Evolutionary conservation across 768 basidiomycete species (phyloP).

Genomic region (Pilatotrama ljubarskyi): DNA sequence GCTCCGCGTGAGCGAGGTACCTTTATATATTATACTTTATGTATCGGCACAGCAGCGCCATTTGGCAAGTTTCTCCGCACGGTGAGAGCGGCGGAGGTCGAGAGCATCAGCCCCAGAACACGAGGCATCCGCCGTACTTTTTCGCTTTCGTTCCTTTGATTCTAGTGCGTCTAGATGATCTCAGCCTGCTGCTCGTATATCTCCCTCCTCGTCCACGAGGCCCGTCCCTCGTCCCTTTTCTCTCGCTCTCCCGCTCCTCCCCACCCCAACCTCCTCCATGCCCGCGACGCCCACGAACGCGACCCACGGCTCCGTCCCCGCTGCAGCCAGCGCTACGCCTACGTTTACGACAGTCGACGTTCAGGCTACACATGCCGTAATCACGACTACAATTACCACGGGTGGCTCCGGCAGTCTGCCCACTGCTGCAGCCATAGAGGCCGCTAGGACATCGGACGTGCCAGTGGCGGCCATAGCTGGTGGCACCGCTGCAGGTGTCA

Average conservation of each 20-base stretch:
- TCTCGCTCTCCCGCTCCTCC: slow-evolving; percentile 2
- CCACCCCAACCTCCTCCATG: slow-evolving; percentile 4
- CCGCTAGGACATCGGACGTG: slow-evolving; percentile 22
- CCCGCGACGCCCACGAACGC: slow-evolving; percentile 13
- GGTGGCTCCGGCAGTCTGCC: slow-evolving; percentile 13
- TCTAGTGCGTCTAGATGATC: not conserved
- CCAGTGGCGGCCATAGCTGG: slow-evolving; percentile 54
- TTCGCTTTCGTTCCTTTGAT: not conserved
- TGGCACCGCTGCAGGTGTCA: slow-evolving; percentile 47
- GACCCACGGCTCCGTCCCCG: slow-evolving; percentile 4
- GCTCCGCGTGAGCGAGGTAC: slow-evolving; percentile 1
- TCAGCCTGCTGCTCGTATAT: not conserved
- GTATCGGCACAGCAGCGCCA: not conserved
- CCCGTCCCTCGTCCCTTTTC: slow-evolving; percentile 2
- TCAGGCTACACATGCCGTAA: slow-evolving; percentile 12
- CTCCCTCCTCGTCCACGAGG: slow-evolving; percentile 1
- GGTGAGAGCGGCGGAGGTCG: slow-evolving; percentile 7
- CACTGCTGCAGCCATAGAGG: not conserved
- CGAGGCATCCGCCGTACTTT: slow-evolving; percentile 12
- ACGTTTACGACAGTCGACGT: slow-evolving; percentile 7
- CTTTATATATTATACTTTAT: slow-evolving; percentile 5
- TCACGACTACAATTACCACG: slow-evolving; percentile 33
- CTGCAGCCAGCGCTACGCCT: not conserved
- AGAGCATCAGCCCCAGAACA: slow-evolving; percentile 15
- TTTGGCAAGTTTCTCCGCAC: slow-evolving; percentile 4